Percentiles rank a stretch among this genome's conserved stretches.
Conservation (phyloP, 1,284 basidiomycete genomes). For the Puccinia coronata region DNA sequence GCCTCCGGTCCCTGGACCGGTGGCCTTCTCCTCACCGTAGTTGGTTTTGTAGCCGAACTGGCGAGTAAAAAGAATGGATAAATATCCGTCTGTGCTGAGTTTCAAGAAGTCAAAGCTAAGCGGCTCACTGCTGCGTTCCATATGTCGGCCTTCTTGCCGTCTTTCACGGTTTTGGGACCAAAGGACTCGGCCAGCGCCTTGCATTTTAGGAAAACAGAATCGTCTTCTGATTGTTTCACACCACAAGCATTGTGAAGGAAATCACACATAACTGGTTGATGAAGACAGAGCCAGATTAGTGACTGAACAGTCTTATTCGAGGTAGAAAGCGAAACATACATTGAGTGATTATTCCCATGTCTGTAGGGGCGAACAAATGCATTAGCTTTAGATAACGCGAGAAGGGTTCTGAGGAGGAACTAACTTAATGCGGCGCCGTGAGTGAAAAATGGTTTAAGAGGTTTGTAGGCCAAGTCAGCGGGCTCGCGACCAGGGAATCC, state of each 20-base stretch:
- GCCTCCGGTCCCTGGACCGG: slow-evolving; percentile 4
- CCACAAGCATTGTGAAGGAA: slow-evolving; percentile 23
- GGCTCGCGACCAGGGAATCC: slow-evolving; percentile 17
- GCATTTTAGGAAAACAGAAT: not conserved
- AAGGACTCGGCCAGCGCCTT: not conserved
- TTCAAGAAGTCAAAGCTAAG: not conserved
- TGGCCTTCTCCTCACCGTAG: not conserved
- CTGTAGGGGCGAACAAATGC: too few relatives aligned
- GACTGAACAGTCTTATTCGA: too few relatives aligned
- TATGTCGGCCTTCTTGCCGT: not conserved
- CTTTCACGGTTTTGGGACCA: not conserved
- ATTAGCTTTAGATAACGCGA: too few relatives aligned
- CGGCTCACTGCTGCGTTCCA: slow-evolving; percentile 11
- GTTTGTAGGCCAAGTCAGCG: slow-evolving; percentile 17
- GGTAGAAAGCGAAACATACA: too few relatives aligned
- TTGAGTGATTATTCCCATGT: slow-evolving; percentile 18
- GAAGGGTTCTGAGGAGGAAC: too few relatives aligned
- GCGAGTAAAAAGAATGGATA: not conserved
- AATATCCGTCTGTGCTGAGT: not conserved
- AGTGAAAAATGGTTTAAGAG: not conserved
- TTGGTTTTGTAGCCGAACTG: slow-evolving; percentile 11
- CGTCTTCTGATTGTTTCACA: not conserved
- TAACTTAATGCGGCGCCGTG: slow-evolving; percentile 28
- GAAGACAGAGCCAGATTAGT: too few relatives aligned
- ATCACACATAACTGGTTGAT: slow-evolving; percentile 42